Conservation (phyloP, 2,329 filamentous ascomycete genomes). For the Paracamarosporium sp. region DNA sequence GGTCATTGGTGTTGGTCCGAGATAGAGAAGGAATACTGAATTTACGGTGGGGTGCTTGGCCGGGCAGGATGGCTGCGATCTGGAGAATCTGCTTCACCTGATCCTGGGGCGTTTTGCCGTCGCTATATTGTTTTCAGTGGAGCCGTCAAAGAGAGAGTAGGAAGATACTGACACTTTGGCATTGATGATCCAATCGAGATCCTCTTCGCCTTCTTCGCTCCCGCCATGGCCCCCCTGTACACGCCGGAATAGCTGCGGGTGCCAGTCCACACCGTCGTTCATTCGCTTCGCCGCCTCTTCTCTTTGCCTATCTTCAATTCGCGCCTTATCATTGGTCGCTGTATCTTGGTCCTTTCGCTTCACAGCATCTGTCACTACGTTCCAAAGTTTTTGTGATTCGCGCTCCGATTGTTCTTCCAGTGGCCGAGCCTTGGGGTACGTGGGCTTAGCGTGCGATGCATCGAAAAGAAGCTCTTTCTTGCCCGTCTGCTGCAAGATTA, state of each 20-base stretch:
- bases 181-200: constrained; percentile 94
- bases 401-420: constrained; percentile 86
- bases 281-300: constrained; percentile 83
- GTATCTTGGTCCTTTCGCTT: constrained; percentile 83
- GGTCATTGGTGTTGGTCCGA: constrained; percentile 45
- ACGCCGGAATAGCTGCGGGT: constrained; percentile 80
- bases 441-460: constrained; percentile 77
- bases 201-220: constrained; percentile 81
- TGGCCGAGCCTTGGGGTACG: constrained; percentile 75
- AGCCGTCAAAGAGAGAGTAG: not conserved
- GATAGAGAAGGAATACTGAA: constrained; percentile 64
- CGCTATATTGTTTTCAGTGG: constrained; percentile 39
- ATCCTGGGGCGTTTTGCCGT: constrained; percentile 69
- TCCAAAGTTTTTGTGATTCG: constrained; percentile 90
- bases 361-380: constrained; percentile 80
- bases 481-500: constrained; percentile 68
- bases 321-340: constrained; percentile 95
- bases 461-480: constrained; percentile 92
- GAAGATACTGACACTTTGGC: constrained; percentile 72
- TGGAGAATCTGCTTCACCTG: constrained; percentile 83
- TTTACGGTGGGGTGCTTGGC: constrained; percentile 66
- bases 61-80: constrained; percentile 83
- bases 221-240: constrained; percentile 75
- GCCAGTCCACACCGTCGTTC: constrained; percentile 84
- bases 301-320: constrained; percentile 90